These are phyloP conservation scores for Paramecium octaurelia DNA, from an alignment of 73 alveolate genomes.

Conservation along the genomic window DNA sequence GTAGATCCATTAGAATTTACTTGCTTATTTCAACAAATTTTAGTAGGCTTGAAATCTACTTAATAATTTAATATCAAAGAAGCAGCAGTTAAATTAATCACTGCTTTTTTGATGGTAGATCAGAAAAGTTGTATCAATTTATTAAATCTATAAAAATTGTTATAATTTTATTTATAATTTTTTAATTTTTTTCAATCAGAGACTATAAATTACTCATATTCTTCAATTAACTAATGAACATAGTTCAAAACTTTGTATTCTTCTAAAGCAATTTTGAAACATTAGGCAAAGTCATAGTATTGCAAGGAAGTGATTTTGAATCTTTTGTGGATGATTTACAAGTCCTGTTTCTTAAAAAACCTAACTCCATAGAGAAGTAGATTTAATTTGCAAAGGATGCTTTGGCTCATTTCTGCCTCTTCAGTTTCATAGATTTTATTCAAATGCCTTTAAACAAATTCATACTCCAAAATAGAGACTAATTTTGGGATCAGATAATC, in stretches of 20 bases:
- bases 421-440: background rate
- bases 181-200: background rate
- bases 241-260: background rate
- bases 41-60: too few species aligned
- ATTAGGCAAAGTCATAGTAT: background rate
- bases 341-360: background rate
- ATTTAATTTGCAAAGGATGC: constrained; percentile 6
- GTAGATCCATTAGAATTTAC: too few species aligned
- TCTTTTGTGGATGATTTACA: background rate
- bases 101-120: too few species aligned
- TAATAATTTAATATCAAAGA: too few species aligned
- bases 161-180: background rate
- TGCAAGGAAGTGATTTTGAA: background rate
- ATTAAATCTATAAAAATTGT: background rate
- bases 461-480: background rate
- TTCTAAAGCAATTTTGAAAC: constrained; percentile 20
- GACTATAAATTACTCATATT: background rate
- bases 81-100: too few species aligned
- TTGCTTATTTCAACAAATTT: too few species aligned
- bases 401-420: background rate
- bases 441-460: background rate
- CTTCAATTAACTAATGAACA: background rate
- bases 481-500: background rate
- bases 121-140: too few species aligned
- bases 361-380: background rate